Evolutionary conservation across 148 eudicot genomes (phyloP).

Genomic region (Gaultheria prostrata): DNA sequence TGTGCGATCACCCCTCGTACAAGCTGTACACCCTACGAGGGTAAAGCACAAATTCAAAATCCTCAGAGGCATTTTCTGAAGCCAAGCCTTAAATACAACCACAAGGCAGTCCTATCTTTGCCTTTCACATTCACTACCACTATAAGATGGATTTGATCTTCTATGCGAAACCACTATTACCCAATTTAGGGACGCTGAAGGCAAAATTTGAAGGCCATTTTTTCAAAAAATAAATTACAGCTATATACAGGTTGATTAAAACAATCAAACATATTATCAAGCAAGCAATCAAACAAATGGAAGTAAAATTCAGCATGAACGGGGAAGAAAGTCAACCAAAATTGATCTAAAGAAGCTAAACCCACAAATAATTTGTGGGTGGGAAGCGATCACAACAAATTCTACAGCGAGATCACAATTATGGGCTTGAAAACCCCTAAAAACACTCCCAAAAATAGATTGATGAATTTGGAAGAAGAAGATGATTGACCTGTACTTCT

Average conservation of each 20-base stretch:
- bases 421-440: background rate
- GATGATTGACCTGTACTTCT: conserved; percentile 28
- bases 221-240: background rate
- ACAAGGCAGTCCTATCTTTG: background rate
- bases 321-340: background rate
- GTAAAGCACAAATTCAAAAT: background rate
- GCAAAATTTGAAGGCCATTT: background rate
- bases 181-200: background rate
- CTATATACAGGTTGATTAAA: background rate
- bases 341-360: conserved; percentile 11
- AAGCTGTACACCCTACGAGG: background rate
- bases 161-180: background rate
- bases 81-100: background rate
- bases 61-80: background rate
- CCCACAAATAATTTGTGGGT: background rate
- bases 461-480: background rate
- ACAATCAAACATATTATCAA: background rate
- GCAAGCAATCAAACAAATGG: background rate
- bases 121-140: background rate
- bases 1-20: background rate
- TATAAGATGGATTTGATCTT: background rate
- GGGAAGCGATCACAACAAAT: background rate
- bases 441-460: background rate
- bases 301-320: background rate
- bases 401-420: background rate